Evolutionary conservation across 2,329 filamentous ascomycete species (phyloP), one percentile per base, ranked within the genome.

Genomic region (Aureobasidium melanogenum): DNA sequence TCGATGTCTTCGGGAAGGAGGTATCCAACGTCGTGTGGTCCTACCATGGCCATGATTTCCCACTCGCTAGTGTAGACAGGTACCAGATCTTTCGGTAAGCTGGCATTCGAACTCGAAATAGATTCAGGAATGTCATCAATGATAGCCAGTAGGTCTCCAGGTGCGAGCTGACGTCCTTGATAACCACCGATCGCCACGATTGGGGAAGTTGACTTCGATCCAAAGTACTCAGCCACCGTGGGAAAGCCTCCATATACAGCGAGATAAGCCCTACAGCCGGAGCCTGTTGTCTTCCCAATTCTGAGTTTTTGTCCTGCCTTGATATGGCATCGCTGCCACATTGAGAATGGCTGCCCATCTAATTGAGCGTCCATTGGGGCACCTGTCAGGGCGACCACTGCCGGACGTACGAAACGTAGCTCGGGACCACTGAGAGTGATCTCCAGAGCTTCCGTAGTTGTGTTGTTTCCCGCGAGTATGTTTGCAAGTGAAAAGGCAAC

Each of bases 341-440:
- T 82, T 1, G 80, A 76, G 22, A 80, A 72, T 0, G 71, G 63
- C 1, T 69, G 66, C 3, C 76, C 79, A 63, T 86, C 82, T 0
- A 87, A 68, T 2, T 71, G 76, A 1, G 77, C 76, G 7, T 80
- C 76, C 67, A 84, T 79, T 0, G 76, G 71, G 2, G 84, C 81
- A 48, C 84, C 84, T 44, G 82, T 83, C 14, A 87, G 65, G 2
- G 84, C 77, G 8, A 86, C 74, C 1, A 84, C 71, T 1, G 83
- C 83, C 15, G 79, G 72, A 2, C 75, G 76, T 3, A 82, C 69
- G 65, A 87, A 87, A 0, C 74, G 73, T 22, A 87, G 69, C 34
- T 84, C 82, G 0, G 84, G 84, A 0, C 84, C 84, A 15, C 76
- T 79, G 17, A 86, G 66, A 0, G 84, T 86, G 28, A 86, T 82